phyloP scores from a whole-genome alignment of 331 rosid species.

The Acacia concinna region DNA sequence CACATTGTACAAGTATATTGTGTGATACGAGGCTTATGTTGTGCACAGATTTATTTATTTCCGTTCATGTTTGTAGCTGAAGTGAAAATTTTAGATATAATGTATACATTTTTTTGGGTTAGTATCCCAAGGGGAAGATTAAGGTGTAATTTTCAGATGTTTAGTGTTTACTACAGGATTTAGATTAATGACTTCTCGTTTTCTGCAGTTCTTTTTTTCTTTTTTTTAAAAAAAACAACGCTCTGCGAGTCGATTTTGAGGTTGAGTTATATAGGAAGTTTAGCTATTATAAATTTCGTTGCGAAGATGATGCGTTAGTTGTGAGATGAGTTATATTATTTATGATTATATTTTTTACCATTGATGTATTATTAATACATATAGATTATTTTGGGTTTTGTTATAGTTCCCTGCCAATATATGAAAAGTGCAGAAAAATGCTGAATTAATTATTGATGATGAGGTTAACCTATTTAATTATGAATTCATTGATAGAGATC shows the following conservation, averaged over 20 bases:
- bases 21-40: neutral
- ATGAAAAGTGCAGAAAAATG: too few species aligned
- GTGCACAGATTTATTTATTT: neutral
- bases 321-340: neutral
- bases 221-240: neutral
- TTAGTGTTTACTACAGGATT: neutral
- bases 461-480: neutral
- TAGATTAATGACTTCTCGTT: neutral
- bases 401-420: neutral
- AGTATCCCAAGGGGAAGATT: neutral
- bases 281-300: neutral
- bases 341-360: neutral
- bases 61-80: neutral
- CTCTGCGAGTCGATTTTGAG: neutral
- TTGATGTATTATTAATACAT: too few species aligned
- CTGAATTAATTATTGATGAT: too few species aligned
- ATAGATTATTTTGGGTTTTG: neutral
- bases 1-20: neutral
- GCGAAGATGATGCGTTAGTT: neutral
- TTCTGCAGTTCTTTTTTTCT: neutral
- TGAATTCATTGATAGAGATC: neutral
- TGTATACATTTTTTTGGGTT: neutral
- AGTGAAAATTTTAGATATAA: neutral
- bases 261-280: neutral
- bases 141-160: neutral